Evolutionary conservation across 2,329 filamentous ascomycete genomes (phyloP), one percentile per base, ranked within the genome.

Genomic region (Phaeosphaeria sp.): DNA sequence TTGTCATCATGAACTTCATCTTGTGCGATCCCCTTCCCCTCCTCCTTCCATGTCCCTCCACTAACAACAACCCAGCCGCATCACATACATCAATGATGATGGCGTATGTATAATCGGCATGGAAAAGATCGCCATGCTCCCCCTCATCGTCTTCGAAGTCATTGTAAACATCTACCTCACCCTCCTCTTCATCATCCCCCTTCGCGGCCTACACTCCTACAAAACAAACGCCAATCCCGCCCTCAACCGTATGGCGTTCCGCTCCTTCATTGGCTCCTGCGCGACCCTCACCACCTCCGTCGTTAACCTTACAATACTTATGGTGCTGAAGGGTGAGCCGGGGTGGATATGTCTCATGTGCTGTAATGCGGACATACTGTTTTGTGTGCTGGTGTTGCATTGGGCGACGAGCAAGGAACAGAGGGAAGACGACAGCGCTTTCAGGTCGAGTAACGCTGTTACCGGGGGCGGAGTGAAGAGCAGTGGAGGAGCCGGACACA

Each of bases 271-370:
- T 48, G 87, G 87, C 21, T 83, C 84, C 25, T 77, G 83, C 53
- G 83, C 81, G 53, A 89, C 87, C 0, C 78, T 88, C 4, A 72
- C 80, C 15, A 87, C 85, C 62, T 87, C 83, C 59, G 82, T 88
- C 53, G 80, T 83, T 3, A 89, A 89, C 67, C 73, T 89, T 2
- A 82, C 83, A 2, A 80, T 89, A 0, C 74, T 89, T 0, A 83
- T 87, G 79, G 80, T 80, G 1, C 79, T 89, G 1, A 74, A 85
- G 22, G 87, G 87, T 13, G 87, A 89, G 67, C 86, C 84, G 2
- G 87, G 84, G 2, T 89, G 87, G 86, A 81, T 89, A 2, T 89
- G 86, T 63, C 79, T 89, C 3, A 86, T 88, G 78, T 86, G 85
- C 66, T 90, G 87, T 68, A 89, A 89, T 66, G 80, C 82, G 60